Evolutionary conservation across 2,329 filamentous ascomycete species (phyloP), one percentile per base, ranked within the genome.

Genomic region (Verticillium tricorpus): DNA sequence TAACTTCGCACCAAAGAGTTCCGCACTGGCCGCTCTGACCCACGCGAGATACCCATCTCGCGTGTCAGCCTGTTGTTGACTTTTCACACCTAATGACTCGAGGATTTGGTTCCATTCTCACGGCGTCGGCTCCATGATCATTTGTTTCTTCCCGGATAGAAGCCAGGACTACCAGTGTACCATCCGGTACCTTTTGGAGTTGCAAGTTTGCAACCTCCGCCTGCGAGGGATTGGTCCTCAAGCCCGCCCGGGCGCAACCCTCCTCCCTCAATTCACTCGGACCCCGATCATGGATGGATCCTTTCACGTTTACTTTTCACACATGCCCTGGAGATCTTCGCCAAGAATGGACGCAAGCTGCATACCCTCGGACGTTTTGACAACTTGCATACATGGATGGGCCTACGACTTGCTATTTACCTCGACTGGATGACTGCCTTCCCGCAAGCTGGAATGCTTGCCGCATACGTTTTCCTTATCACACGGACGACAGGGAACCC

Each of bases 361-460:
- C 63, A 60, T 60, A 35, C 17, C 54, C 61, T 61, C 60, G 61
- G 63, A 65, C 61, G 40, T 59, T 63, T 66, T 59, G 32, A 65
- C 63, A 61, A 63, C 63, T 32, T 63, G 64, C 64, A 66, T 66
- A 65, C 31, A 66, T 65, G 64, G 63, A 63, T 63, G 60, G 63
- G 34, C 50, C 56, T 17, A 66, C 64, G 63, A 66, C 61, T 63
- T 61, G 28, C 28, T 60, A 54, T 45, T 54, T 56, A 25, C n/a
- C 34, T 56, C 54, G 31, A 32, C 54, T 34, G 54, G 54, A 56
- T 56, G 54, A 31, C 15, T 34, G 25, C 58, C 35, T 15, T 1
- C 31, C 58, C 40, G 56, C 63, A 60, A 61, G 61, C 63, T 61
- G n/a, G 59, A 19, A 40, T 45, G n/a, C 60, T 63, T 60, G 62